Evolutionary conservation across 805 yeast genomes (phyloP).

Genomic region (Hanseniaspora hatyaiensis): DNA sequence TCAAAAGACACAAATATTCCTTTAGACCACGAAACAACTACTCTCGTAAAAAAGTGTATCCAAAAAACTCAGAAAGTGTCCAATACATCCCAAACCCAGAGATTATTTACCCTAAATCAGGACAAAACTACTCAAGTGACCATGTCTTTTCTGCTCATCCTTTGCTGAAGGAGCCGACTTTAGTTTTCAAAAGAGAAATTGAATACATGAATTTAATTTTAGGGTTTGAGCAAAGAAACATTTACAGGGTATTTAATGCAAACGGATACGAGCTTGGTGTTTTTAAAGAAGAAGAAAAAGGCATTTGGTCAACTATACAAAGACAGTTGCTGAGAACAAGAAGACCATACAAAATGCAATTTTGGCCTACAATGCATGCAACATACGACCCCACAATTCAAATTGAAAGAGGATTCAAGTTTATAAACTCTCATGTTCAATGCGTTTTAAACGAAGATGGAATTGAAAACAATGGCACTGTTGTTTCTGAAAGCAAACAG

Average conservation of each 20-base stretch:
- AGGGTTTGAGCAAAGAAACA: constrained; percentile 87
- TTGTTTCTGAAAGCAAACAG: constrained; percentile 79
- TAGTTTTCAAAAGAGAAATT: constrained; percentile 76
- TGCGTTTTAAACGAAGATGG: constrained; percentile 30
- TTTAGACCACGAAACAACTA: constrained; percentile 7
- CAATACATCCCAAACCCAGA: constrained; percentile 7
- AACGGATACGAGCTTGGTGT: constrained; percentile 69
- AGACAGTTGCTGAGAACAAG: constrained; percentile 77
- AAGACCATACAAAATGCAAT: constrained; percentile 71
- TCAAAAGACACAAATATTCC: not conserved
- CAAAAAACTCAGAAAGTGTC: not conserved
- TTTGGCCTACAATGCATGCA: constrained; percentile 36
- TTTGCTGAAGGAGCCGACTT: constrained; percentile 57
- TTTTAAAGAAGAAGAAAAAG: constrained; percentile 67
- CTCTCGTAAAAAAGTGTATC: not conserved
- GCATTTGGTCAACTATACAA: constrained; percentile 43
- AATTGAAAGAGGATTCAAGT: constrained; percentile 39
- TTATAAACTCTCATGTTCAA: constrained; percentile 80
- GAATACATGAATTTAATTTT: constrained; percentile 78
- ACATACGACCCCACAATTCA: constrained; percentile 2
- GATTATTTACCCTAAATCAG: constrained; percentile 1
- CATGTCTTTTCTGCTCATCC: constrained; percentile 5
- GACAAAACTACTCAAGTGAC: not conserved
- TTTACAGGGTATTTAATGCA: constrained; percentile 61
- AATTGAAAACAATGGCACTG: constrained; percentile 33